Conservation (phyloP, 495 filamentous ascomycete genomes). For the Aspergillus funiculosus region DNA sequence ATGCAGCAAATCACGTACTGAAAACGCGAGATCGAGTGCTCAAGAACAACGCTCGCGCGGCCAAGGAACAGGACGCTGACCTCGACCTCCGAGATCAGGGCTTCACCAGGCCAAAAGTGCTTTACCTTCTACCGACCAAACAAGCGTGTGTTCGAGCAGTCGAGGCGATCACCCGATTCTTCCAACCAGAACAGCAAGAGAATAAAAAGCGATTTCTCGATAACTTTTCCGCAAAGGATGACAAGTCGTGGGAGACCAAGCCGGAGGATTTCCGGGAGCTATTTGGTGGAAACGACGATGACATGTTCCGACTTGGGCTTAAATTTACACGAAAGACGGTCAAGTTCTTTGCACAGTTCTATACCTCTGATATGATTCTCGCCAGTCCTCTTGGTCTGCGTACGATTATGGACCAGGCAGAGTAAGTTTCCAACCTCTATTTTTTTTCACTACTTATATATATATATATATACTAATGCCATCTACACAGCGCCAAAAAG, state of each 20-base stretch:
- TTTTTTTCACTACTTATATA: too few relatives aligned
- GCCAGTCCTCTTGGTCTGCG: conserved; percentile 83
- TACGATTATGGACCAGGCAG: conserved; percentile 75
- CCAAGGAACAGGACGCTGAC: conserved; percentile 54
- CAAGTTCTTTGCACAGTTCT: conserved; percentile 93
- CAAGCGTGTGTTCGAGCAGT: conserved; percentile 74
- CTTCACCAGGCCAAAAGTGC: conserved; percentile 88
- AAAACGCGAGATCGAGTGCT: conserved; percentile 89
- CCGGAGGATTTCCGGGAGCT: conserved; percentile 85
- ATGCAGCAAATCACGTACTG: conserved; percentile 83
- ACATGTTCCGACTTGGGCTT: conserved; percentile 87
- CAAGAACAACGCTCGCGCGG: conserved; percentile 78
- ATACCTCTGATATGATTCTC: conserved; percentile 91
- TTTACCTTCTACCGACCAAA: conserved; percentile 82
- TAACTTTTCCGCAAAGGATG: conserved; percentile 59
- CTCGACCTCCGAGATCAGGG: conserved; percentile 88
- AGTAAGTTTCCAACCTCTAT: conserved; percentile 33
- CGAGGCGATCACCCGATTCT: conserved; percentile 64
- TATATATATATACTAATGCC: conserved; percentile 12
- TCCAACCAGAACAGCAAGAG: conserved; percentile 83
- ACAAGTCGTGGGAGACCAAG: conserved; percentile 62
- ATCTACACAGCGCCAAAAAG: conserved; percentile 54
- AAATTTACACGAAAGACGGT: conserved; percentile 95
- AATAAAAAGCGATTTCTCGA: conserved; percentile 91
- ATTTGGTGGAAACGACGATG: conserved; percentile 90